Evolutionary conservation across 2,329 filamentous ascomycete species (phyloP).

Genomic region (Fusarium lyarnte): DNA sequence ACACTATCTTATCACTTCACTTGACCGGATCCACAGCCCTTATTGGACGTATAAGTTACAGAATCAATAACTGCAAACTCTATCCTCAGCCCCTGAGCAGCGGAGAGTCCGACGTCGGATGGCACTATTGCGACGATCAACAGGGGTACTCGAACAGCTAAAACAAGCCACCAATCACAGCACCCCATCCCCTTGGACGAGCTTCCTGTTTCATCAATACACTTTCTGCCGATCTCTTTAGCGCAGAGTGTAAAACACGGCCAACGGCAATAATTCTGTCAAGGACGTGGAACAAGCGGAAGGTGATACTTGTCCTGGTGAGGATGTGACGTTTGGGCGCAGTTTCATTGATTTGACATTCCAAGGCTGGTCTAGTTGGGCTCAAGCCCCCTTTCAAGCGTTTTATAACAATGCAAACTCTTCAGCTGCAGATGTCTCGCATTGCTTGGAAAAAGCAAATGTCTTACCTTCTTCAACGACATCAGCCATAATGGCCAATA

Average conservation of each 20-base stretch:
- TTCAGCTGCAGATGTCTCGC: neutral
- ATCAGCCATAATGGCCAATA: neutral
- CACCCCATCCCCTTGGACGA: rapidly evolving
- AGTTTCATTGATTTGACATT: neutral
- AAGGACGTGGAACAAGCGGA: neutral
- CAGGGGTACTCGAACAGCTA: neutral
- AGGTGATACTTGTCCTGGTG: neutral
- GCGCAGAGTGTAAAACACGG: neutral
- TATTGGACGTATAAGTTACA: neutral
- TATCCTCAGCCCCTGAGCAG: neutral
- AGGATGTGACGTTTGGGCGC: neutral
- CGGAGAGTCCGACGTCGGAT: neutral
- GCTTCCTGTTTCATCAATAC: neutral
- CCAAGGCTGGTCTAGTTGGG: neutral
- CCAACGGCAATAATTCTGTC: neutral
- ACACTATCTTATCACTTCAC: neutral
- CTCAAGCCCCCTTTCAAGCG: neutral
- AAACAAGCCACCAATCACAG: neutral
- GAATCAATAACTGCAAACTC: neutral
- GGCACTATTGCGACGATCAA: neutral
- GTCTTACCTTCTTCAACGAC: neutral
- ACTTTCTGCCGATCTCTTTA: neutral
- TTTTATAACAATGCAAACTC: neutral
- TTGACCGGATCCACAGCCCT: neutral
- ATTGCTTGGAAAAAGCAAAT: neutral